Evolutionary conservation across 192 early-diverging fungal genomes (phyloP).

Genomic region (Coemansia sp.): DNA sequence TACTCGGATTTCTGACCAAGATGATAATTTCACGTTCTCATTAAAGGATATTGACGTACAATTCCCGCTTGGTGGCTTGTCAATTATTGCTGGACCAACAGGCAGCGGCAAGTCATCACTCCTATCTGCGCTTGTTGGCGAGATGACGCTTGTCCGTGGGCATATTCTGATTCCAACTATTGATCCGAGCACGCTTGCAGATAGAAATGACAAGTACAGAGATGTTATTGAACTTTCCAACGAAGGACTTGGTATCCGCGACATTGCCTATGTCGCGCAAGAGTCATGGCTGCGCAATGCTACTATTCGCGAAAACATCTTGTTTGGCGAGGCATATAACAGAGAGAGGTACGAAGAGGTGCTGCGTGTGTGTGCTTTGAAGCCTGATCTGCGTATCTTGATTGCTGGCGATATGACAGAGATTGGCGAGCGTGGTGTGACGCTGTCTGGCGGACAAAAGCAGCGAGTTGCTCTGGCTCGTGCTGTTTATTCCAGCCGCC

Average conservation of each 20-base stretch:
- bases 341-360: conserved; percentile 71
- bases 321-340: conserved; percentile 69
- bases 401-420: conserved; percentile 84
- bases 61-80: conserved; percentile 66
- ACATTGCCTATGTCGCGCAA: conserved; percentile 85
- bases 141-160: conserved; percentile 56
- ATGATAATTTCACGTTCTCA: conserved; percentile 40
- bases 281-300: conserved; percentile 67
- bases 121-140: conserved; percentile 74
- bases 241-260: conserved; percentile 37
- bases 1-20: background rate
- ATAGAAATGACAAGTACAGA: background rate
- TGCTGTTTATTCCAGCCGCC: conserved; percentile 71
- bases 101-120: conserved; percentile 83
- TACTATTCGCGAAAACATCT: conserved; percentile 74
- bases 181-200: background rate
- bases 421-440: conserved; percentile 81
- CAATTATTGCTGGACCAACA: conserved; percentile 79
- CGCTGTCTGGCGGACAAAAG: conserved; percentile 82
- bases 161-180: conserved; percentile 20
- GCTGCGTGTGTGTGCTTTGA: conserved; percentile 76
- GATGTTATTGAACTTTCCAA: conserved; percentile 16
- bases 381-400: conserved; percentile 77
- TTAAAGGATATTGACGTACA: conserved; percentile 63
- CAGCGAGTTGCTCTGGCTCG: conserved; percentile 80